These are phyloP conservation scores for Trichoderma sp. DNA, from an alignment of 2,329 filamentous ascomycete species.

Conservation along the genomic window DNA sequence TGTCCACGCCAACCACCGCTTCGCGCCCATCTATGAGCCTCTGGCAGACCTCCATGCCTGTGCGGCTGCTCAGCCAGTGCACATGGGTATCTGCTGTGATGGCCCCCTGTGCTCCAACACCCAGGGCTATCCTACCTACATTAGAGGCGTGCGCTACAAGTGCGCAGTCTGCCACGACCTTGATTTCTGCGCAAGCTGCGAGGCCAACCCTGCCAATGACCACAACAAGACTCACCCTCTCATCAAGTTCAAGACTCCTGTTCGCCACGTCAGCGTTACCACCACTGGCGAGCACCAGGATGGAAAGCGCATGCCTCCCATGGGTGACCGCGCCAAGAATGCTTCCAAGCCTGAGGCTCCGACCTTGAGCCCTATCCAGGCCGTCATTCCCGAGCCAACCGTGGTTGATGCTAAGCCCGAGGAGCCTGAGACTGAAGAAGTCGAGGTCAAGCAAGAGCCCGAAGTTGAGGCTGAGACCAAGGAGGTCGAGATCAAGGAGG, in stretches of 20 bases:
- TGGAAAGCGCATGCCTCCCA: slow-evolving; percentile 63
- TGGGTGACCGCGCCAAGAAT: slow-evolving; percentile 64
- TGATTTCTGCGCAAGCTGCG: slow-evolving; percentile 93
- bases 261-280: slow-evolving; percentile 83
- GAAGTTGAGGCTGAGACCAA: neutral
- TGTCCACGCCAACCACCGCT: slow-evolving; percentile 81
- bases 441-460: slow-evolving; percentile 32
- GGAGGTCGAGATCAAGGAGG: neutral
- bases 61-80: slow-evolving; percentile 47
- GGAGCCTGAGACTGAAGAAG: slow-evolving; percentile 38
- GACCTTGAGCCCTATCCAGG: slow-evolving; percentile 48
- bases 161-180: slow-evolving; percentile 93
- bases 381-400: slow-evolving; percentile 63
- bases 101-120: slow-evolving; percentile 76
- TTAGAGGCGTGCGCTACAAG: slow-evolving; percentile 90
- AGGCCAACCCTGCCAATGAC: slow-evolving; percentile 77
- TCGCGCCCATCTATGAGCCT: slow-evolving; percentile 82
- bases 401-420: slow-evolving; percentile 70
- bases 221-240: slow-evolving; percentile 97
- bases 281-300: slow-evolving; percentile 77
- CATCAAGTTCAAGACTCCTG: slow-evolving; percentile 94
- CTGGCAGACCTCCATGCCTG: slow-evolving; percentile 40
- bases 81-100: slow-evolving; percentile 91
- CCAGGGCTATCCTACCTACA: slow-evolving; percentile 64
- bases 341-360: slow-evolving; percentile 50